Percentiles rank a stretch among this genome's conserved stretches.
Evolutionary conservation across 768 basidiomycete genomes (phyloP).

Genomic region (Termitomyces sp.): DNA sequence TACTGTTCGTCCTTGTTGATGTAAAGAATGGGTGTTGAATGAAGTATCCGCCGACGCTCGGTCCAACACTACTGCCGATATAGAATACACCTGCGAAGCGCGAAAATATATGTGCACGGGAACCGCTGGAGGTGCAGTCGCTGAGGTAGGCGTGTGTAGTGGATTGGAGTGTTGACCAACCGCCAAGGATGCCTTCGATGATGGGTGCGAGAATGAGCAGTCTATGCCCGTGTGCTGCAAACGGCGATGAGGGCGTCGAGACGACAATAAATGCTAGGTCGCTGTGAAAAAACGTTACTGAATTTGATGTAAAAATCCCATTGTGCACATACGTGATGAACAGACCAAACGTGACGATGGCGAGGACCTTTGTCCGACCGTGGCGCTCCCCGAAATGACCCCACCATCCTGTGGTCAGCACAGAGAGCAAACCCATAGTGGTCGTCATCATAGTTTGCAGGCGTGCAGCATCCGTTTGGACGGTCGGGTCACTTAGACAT

Average conservation of each 20-base stretch:
- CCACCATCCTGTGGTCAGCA: slow-evolving; percentile 88
- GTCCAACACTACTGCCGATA: slow-evolving; percentile 73
- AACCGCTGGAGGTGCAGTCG: slow-evolving; percentile 82
- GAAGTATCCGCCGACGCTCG: slow-evolving; percentile 59
- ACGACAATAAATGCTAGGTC: slow-evolving; percentile 83
- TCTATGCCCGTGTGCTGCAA: slow-evolving; percentile 64
- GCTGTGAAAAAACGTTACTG: slow-evolving; percentile 28
- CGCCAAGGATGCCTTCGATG: slow-evolving; percentile 79
- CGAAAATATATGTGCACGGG: slow-evolving; percentile 68
- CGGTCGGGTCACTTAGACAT: slow-evolving; percentile 44
- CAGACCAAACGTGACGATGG: slow-evolving; percentile 59
- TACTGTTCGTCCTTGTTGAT: slow-evolving; percentile 8
- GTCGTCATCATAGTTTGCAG: slow-evolving; percentile 75
- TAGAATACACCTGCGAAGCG: slow-evolving; percentile 73
- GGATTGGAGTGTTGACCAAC: slow-evolving; percentile 72
- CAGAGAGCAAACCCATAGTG: slow-evolving; percentile 74
- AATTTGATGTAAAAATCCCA: not conserved
- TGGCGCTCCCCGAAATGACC: slow-evolving; percentile 74
- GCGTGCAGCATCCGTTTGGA: slow-evolving; percentile 65
- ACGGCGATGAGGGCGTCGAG: slow-evolving; percentile 59
- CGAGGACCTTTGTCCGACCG: slow-evolving; percentile 76
- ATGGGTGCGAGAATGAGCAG: slow-evolving; percentile 75
- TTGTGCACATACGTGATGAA: slow-evolving; percentile 29
- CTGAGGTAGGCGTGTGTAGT: slow-evolving; percentile 79
- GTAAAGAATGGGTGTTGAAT: slow-evolving; percentile 32